These are phyloP conservation scores for Plasmodium reichenowi DNA, from an alignment of 169 alveolate species.

Conservation along the genomic window DNA sequence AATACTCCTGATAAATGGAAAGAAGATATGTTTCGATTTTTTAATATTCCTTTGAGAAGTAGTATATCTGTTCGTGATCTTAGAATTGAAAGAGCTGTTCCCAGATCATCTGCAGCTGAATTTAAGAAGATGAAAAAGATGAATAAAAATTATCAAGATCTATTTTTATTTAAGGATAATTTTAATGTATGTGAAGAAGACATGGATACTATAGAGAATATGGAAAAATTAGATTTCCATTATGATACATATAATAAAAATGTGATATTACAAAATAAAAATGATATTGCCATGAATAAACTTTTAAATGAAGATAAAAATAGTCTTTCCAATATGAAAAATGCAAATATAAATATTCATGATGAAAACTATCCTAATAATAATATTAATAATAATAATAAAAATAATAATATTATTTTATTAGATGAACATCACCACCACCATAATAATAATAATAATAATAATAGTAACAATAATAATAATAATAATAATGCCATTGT, in stretches of 20 bases:
- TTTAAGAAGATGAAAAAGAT: slow-evolving; percentile 50
- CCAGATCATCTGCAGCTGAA: slow-evolving; percentile 55
- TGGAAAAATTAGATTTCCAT: slow-evolving; percentile 46
- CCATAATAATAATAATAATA: neutral
- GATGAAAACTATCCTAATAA: neutral
- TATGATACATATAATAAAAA: slow-evolving; percentile 41
- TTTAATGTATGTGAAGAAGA: slow-evolving; percentile 45
- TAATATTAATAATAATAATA: neutral
- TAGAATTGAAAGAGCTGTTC: slow-evolving; percentile 74
- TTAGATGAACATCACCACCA: too few relatives aligned
- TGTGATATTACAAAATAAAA: slow-evolving; percentile 21
- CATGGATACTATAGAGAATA: slow-evolving; percentile 1
- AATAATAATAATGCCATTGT: too few relatives aligned
- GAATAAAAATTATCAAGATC: slow-evolving; percentile 44
- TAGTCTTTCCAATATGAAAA: neutral
- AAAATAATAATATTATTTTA: neutral
- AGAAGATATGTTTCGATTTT: slow-evolving; percentile 73
- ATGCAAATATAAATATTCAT: neutral
- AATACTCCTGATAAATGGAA: slow-evolving; percentile 78
- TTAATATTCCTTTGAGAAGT: slow-evolving; percentile 74
- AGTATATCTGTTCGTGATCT: slow-evolving; percentile 74
- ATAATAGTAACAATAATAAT: neutral
- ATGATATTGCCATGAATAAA: neutral
- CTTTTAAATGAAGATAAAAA: slow-evolving; percentile 1
- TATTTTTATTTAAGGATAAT: slow-evolving; percentile 67